These are phyloP conservation scores for Lactarius vividus DNA, from an alignment of 768 basidiomycete genomes.

Conservation along the genomic window DNA sequence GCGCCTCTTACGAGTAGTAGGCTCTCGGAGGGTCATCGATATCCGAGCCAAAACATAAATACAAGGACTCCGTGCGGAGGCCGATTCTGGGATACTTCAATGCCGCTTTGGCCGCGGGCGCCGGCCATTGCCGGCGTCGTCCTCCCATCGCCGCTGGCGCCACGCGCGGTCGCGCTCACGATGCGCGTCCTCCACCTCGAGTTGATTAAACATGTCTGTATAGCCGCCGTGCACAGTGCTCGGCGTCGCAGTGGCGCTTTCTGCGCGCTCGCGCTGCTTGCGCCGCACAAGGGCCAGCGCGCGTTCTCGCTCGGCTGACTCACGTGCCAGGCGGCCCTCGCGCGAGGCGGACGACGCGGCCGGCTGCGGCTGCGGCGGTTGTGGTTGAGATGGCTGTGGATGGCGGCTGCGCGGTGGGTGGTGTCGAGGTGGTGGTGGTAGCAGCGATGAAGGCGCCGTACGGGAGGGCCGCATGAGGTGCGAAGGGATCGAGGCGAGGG, in stretches of 20 bases:
- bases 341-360: slow-evolving; percentile 32
- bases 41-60: not conserved
- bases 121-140: slow-evolving; percentile 1
- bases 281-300: slow-evolving; percentile 68
- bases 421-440: slow-evolving; percentile 16
- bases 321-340: slow-evolving; percentile 62
- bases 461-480: slow-evolving; percentile 50
- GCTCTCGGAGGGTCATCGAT: not conserved
- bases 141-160: slow-evolving; percentile 29
- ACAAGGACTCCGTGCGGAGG: not conserved
- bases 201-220: slow-evolving; percentile 65
- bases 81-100: not conserved
- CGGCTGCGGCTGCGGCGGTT: slow-evolving; percentile 23
- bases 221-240: slow-evolving; percentile 65
- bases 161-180: slow-evolving; percentile 44
- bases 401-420: slow-evolving; percentile 31
- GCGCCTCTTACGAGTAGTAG: not conserved
- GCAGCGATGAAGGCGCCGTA: not conserved
- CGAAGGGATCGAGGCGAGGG: slow-evolving; percentile 69
- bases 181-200: slow-evolving; percentile 71
- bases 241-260: slow-evolving; percentile 64
- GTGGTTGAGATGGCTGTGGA: not conserved
- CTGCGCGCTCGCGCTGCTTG: slow-evolving; percentile 63
- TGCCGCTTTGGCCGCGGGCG: slow-evolving; percentile 11
- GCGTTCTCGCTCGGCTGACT: slow-evolving; percentile 71